phyloP scores from a whole-genome alignment of 2,329 filamentous ascomycete genomes.

The Talaromyces sp. region DNA sequence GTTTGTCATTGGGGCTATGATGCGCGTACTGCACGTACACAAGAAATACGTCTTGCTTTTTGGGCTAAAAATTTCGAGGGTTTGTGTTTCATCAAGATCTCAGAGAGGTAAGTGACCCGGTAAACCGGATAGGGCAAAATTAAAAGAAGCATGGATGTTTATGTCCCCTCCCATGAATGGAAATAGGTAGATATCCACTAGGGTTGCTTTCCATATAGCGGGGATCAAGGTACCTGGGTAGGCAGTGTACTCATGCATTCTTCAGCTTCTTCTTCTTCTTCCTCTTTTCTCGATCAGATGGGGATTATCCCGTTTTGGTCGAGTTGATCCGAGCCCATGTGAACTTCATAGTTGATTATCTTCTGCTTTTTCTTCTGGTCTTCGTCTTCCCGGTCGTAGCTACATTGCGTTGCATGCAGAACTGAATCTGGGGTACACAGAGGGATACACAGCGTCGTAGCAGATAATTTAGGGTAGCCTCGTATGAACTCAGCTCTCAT shows the following conservation, averaged over 20 bases:
- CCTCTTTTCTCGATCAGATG: background rate
- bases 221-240: background rate
- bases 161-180: background rate
- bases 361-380: background rate
- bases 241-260: background rate
- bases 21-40: background rate
- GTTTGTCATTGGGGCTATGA: background rate
- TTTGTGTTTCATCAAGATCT: slow-evolving; percentile 2
- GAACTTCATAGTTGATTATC: too few relatives aligned
- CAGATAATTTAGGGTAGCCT: background rate
- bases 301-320: background rate
- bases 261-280: background rate
- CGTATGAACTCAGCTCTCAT: background rate
- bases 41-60: background rate
- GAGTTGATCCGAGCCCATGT: background rate
- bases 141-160: background rate
- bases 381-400: background rate
- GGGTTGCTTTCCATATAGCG: background rate
- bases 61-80: background rate
- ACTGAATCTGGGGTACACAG: slow-evolving; percentile 9
- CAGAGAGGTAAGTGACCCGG: background rate
- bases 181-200: background rate
- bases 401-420: slow-evolving; percentile 9
- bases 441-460: slow-evolving; percentile 7
- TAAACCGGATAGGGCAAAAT: background rate